Conservation (phyloP, 495 filamentous ascomycete species). For the Pyrenopolyporus hunteri region DNA sequence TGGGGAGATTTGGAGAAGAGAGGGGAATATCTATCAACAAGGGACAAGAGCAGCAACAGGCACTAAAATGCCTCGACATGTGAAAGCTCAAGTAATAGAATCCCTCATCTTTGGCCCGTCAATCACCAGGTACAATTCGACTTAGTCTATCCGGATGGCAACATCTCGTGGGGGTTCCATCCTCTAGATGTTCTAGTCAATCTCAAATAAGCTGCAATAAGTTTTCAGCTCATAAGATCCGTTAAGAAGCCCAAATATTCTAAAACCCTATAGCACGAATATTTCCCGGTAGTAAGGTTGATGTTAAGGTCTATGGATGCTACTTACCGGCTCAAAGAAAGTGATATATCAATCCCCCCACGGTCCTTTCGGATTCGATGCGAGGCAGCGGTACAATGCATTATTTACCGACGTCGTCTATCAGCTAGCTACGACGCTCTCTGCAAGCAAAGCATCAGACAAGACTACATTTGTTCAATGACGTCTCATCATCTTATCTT, state of each 20-base stretch:
- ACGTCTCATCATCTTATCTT: conserved; percentile 5
- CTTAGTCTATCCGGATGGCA: not conserved
- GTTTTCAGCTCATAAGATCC: too few species aligned
- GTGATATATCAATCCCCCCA: conserved; percentile 23
- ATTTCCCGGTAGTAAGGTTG: conserved; percentile 21
- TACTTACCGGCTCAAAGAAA: too few species aligned
- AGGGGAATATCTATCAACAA: not conserved
- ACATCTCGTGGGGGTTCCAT: conserved; percentile 4
- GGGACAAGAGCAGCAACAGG: not conserved
- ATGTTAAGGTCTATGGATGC: conserved; percentile 5
- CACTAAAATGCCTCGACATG: not conserved
- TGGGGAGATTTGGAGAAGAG: not conserved
- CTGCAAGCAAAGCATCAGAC: conserved; percentile 6
- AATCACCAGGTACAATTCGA: not conserved
- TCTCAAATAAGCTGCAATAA: not conserved
- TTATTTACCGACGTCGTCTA: conserved; percentile 1
- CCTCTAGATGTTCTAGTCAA: not conserved
- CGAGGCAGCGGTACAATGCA: conserved; percentile 24
- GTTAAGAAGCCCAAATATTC: not conserved
- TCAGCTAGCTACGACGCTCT: conserved; percentile 6
- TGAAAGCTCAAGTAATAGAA: not conserved
- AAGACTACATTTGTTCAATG: conserved; percentile 2
- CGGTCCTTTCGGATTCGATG: conserved; percentile 1
- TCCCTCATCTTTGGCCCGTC: not conserved
- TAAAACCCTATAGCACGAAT: conserved; percentile 13